Percentiles rank a stretch among this genome's conserved stretches.
phyloP scores from a whole-genome alignment of 805 yeast species.

The Yarrowia porcina region DNA sequence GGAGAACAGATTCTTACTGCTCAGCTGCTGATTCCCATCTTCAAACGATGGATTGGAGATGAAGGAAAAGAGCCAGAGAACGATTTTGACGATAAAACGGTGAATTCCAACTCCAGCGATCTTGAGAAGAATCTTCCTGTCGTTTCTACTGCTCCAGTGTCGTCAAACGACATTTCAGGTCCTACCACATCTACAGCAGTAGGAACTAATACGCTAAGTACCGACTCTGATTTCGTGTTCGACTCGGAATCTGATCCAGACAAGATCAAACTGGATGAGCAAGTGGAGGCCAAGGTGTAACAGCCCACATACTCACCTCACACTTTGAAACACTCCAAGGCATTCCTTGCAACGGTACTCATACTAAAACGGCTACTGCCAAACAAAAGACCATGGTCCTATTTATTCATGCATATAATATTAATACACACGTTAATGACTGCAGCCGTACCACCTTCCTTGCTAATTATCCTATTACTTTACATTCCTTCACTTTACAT shows the following conservation, averaged over 20 bases:
- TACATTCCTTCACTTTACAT: not conserved
- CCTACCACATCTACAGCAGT: not conserved
- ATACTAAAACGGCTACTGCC: too few species aligned
- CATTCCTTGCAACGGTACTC: too few species aligned
- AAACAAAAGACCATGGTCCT: too few species aligned
- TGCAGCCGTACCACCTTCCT: not conserved
- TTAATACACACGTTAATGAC: not conserved
- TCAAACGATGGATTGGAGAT: slow-evolving; percentile 63
- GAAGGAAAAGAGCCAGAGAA: slow-evolving; percentile 20
- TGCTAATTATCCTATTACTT: not conserved
- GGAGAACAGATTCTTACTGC: slow-evolving; percentile 85
- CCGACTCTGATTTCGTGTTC: not conserved
- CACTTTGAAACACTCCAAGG: too few species aligned
- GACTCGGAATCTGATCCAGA: slow-evolving; percentile 5
- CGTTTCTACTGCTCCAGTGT: not conserved
- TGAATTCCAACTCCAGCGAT: not conserved
- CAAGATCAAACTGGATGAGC: slow-evolving; percentile 2
- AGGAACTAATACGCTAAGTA: not conserved
- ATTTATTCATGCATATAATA: slow-evolving; percentile 17
- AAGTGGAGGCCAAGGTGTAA: slow-evolving; percentile 5
- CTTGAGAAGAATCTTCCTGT: not conserved
- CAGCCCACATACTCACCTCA: too few species aligned
- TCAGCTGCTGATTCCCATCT: slow-evolving; percentile 60
- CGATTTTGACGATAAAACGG: not conserved
- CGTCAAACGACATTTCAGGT: not conserved